These are phyloP conservation scores for Corymbia calophylla DNA, from an alignment of 441 rosid species.

Conservation along the genomic window DNA sequence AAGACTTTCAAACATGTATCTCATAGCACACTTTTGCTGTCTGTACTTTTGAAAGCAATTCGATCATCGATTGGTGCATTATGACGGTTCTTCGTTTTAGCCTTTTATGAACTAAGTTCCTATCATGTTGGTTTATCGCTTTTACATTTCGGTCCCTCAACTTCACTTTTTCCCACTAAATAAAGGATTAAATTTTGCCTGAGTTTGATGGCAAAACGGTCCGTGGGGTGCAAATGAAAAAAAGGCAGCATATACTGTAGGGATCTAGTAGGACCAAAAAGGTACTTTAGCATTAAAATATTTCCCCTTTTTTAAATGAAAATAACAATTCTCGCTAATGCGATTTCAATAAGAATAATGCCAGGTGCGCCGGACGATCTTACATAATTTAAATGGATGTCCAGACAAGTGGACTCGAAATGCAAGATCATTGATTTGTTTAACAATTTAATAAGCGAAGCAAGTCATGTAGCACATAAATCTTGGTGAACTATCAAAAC, in stretches of 20 bases:
- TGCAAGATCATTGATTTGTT: background rate
- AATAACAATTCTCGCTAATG: background rate
- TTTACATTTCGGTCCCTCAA: background rate
- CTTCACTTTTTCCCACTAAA: background rate
- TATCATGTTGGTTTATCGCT: background rate
- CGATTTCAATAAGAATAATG: background rate
- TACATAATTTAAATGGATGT: background rate
- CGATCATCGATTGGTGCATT: background rate
- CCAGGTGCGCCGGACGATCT: rapidly evolving
- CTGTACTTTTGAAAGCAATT: background rate
- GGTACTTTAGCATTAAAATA: background rate
- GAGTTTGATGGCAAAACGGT: background rate
- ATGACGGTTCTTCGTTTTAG: background rate
- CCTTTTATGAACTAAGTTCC: background rate
- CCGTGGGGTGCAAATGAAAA: background rate
- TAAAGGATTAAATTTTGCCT: background rate
- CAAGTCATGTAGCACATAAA: background rate
- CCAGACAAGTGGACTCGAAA: background rate
- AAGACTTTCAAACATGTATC: background rate
- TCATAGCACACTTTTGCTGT: background rate
- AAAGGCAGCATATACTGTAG: background rate
- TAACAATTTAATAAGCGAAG: background rate
- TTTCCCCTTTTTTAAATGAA: rapidly evolving
- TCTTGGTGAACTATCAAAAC: background rate
- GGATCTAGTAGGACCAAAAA: background rate